These are phyloP conservation scores for Stachybotrys chlorohalonatus DNA, from an alignment of 2,329 filamentous ascomycete genomes.

Conservation along the genomic window DNA sequence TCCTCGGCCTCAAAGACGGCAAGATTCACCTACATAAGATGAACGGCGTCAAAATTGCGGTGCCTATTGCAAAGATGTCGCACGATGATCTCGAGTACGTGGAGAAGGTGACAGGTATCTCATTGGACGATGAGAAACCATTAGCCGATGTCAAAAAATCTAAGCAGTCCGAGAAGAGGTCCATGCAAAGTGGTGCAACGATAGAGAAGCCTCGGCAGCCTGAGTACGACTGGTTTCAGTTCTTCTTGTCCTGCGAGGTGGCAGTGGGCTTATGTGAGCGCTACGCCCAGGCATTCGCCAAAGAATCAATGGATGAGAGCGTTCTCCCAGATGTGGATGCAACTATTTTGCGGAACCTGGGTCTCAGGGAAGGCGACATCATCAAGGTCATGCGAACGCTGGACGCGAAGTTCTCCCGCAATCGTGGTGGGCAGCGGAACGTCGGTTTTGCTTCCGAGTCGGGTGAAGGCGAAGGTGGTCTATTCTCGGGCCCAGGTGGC, in stretches of 20 bases:
- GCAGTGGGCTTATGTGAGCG: slow-evolving; percentile 88
- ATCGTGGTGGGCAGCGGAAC: slow-evolving; percentile 26
- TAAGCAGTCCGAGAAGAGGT: slow-evolving; percentile 20
- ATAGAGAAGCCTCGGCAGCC: slow-evolving; percentile 54
- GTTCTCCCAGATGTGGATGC: slow-evolving; percentile 84
- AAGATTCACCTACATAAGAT: slow-evolving; percentile 97
- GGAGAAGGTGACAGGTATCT: slow-evolving; percentile 76
- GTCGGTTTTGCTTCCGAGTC: slow-evolving; percentile 16
- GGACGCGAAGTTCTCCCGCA: slow-evolving; percentile 70
- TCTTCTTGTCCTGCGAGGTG: slow-evolving; percentile 89
- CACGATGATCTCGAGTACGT: slow-evolving; percentile 92
- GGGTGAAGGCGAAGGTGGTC: slow-evolving; percentile 55
- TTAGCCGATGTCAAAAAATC: slow-evolving; percentile 70
- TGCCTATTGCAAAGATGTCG: slow-evolving; percentile 93
- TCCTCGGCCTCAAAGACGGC: slow-evolving; percentile 85
- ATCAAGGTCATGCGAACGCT: slow-evolving; percentile 87
- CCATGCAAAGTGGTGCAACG: slow-evolving; percentile 45
- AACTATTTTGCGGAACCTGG: slow-evolving; percentile 72
- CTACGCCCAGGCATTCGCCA: slow-evolving; percentile 80
- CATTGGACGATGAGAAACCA: slow-evolving; percentile 89
- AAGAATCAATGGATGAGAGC: slow-evolving; percentile 94
- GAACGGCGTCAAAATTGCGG: slow-evolving; percentile 97
- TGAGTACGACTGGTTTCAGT: slow-evolving; percentile 98
- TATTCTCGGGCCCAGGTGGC: slow-evolving; percentile 93
- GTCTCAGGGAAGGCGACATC: slow-evolving; percentile 93